These are phyloP conservation scores for Pseudozyma sp. DNA, from an alignment of 1,284 basidiomycete species.

Conservation along the genomic window DNA sequence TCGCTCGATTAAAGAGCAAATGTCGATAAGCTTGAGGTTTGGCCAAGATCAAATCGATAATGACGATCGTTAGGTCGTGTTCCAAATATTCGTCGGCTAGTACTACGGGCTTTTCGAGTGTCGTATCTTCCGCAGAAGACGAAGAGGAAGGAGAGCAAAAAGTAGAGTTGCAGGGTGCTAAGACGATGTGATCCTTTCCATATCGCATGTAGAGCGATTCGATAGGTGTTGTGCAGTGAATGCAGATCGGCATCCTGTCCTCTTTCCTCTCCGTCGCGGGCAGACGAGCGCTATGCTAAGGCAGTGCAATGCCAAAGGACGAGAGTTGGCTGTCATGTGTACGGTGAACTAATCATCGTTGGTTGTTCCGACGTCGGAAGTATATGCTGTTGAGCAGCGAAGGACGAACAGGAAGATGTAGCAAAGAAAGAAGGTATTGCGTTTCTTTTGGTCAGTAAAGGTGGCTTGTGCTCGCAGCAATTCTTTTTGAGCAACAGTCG, in stretches of 20 bases:
- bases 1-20: conserved; percentile 81
- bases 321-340: too few relatives aligned
- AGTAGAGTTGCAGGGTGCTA: conserved; percentile 27
- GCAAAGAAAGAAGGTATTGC: neutral
- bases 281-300: neutral
- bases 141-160: conserved; percentile 39
- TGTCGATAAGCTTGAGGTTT: conserved; percentile 89
- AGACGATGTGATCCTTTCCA: conserved; percentile 42
- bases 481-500: too few relatives aligned
- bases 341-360: too few relatives aligned
- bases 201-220: conserved; percentile 45
- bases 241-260: conserved; percentile 43
- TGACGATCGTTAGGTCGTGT: conserved; percentile 80
- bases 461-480: too few relatives aligned
- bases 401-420: neutral
- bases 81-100: conserved; percentile 90
- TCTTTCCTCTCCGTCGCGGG: neutral
- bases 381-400: neutral
- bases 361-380: too few relatives aligned
- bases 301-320: too few relatives aligned
- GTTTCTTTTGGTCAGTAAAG: neutral
- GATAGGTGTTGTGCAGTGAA: conserved; percentile 40
- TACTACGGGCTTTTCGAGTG: neutral
- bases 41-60: conserved; percentile 86
- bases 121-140: conserved; percentile 60